Evolutionary conservation across 2,329 filamentous ascomycete genomes (phyloP).

Genomic region (Sporothrix pseudoabietina): DNA sequence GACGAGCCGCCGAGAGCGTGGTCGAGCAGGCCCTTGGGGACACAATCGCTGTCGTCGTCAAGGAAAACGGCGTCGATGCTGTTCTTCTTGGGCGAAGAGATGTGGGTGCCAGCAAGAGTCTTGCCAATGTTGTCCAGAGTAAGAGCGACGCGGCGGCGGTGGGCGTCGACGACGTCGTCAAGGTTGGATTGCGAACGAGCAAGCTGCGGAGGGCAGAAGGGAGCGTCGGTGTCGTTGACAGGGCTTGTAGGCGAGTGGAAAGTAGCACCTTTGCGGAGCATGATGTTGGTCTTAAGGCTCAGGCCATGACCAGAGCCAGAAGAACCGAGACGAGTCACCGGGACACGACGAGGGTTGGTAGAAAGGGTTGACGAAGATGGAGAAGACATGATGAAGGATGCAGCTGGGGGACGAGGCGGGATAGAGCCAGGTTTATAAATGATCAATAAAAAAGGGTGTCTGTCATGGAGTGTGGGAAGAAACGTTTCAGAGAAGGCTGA

Average conservation of each 20-base stretch:
- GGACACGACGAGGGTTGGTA: constrained; percentile 47
- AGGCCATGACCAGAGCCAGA: constrained; percentile 47
- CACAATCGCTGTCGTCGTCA: constrained; percentile 59
- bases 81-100: constrained; percentile 44
- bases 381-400: constrained; percentile 32
- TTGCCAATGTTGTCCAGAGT: constrained; percentile 66
- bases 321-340: constrained; percentile 49
- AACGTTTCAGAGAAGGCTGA: constrained; percentile 21
- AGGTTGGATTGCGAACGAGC: constrained; percentile 70
- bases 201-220: constrained; percentile 54
- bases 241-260: constrained; percentile 57
- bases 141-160: constrained; percentile 68
- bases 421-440: constrained; percentile 16
- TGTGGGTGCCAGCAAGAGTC: constrained; percentile 47
- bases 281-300: constrained; percentile 57
- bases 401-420: constrained; percentile 8
- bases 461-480: neutral
- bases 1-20: constrained; percentile 53
- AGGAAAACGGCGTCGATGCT: constrained; percentile 44
- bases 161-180: constrained; percentile 71
- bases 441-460: neutral
- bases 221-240: constrained; percentile 39
- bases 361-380: constrained; percentile 35
- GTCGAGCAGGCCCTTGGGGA: constrained; percentile 62
- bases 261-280: constrained; percentile 71